Evolutionary conservation across 2,329 filamentous ascomycete genomes (phyloP).

Genomic region (Tympanopsis confertula): DNA sequence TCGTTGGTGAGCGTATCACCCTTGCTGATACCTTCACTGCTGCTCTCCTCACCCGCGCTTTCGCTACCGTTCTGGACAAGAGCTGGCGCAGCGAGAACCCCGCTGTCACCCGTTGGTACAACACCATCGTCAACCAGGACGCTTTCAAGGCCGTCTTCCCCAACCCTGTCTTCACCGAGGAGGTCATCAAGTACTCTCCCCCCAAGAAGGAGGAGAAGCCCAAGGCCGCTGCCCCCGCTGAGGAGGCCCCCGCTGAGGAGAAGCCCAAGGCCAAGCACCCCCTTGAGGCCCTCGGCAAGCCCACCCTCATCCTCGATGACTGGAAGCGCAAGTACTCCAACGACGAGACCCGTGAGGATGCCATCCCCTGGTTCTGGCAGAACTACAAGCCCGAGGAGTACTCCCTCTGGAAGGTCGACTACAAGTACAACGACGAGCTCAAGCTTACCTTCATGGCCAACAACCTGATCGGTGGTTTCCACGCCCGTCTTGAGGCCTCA

Average conservation of each 20-base stretch:
- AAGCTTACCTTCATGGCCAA: conserved; percentile 97
- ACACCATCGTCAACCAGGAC: conserved; percentile 84
- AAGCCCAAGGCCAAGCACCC: conserved; percentile 91
- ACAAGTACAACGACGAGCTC: conserved; percentile 99
- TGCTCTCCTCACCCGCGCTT: conserved; percentile 71
- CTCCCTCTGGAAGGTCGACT: conserved; percentile 86
- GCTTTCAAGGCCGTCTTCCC: conserved; percentile 74
- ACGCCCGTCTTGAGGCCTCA: conserved; percentile 88
- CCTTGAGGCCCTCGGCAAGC: conserved; percentile 69
- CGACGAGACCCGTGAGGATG: conserved; percentile 64
- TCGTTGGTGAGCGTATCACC: conserved; percentile 93
- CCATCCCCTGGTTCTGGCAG: conserved; percentile 98
- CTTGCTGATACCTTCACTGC: conserved; percentile 85
- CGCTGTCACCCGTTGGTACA: conserved; percentile 84
- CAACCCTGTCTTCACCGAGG: conserved; percentile 70
- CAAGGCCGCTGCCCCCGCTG: conserved; percentile 22
- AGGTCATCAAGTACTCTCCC: conserved; percentile 38
- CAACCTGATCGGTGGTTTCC: conserved; percentile 95
- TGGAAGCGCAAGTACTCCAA: conserved; percentile 99
- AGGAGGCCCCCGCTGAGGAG: conserved; percentile 31
- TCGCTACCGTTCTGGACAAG: conserved; percentile 91
- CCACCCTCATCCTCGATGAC: conserved; percentile 79
- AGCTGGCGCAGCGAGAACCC: conserved; percentile 73
- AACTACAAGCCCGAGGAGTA: conserved; percentile 89
- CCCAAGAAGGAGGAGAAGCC: conserved; percentile 23